Conservation (phyloP, 768 basidiomycete genomes). For the Boletellus ananiceps region DNA sequence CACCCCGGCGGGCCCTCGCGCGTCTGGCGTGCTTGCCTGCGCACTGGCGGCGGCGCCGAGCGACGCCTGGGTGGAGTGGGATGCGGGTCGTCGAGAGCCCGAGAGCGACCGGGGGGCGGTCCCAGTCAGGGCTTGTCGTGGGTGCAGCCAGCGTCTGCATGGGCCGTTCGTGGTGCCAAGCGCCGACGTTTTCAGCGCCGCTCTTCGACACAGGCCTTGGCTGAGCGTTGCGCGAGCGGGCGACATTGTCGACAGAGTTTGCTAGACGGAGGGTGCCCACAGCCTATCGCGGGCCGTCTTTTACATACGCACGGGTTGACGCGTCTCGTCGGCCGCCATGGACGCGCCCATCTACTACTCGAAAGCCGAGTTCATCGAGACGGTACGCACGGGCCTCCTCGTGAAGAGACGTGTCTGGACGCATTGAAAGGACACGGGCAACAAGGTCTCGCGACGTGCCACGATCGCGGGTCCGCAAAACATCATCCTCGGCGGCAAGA, state of each 20-base stretch:
- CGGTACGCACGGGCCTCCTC: constrained; percentile 42
- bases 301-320: constrained; percentile 5
- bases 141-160: constrained; percentile 5
- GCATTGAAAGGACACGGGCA: constrained; percentile 75
- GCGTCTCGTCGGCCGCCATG: constrained; percentile 38
- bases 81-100: constrained; percentile 8
- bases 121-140: too few species aligned
- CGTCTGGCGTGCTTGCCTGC: neutral
- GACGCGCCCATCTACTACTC: constrained; percentile 76
- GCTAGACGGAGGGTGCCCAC: too few species aligned
- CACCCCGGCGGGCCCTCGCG: constrained; percentile 14
- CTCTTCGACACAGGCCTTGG: constrained; percentile 3
- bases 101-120: neutral
- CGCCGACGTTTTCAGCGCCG: constrained; percentile 5
- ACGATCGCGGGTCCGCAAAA: constrained; percentile 92
- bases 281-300: neutral
- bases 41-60: neutral
- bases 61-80: constrained; percentile 2
- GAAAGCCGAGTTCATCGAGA: constrained; percentile 84
- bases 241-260: neutral
- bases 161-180: neutral
- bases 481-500: constrained; percentile 96
- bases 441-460: constrained; percentile 91
- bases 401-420: constrained; percentile 2
- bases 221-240: constrained; percentile 4